Evolutionary conservation across 371 early-diverging fungal genomes (phyloP).

Genomic region (Mucor saturninus): DNA sequence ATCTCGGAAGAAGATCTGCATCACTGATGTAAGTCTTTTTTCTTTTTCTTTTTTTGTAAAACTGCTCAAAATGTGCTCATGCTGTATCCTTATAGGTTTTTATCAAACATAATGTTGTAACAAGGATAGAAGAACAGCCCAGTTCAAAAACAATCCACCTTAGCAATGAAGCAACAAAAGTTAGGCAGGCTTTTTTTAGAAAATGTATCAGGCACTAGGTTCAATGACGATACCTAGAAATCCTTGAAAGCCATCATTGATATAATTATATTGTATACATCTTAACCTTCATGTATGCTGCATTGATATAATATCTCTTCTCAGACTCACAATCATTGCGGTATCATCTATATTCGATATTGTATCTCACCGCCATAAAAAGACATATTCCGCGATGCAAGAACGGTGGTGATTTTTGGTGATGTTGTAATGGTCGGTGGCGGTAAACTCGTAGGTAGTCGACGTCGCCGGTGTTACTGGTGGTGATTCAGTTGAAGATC

Average conservation of each 20-base stretch:
- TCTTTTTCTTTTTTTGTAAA: neutral
- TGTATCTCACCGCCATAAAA: no score
- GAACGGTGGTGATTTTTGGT: no score
- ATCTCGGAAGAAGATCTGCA: neutral
- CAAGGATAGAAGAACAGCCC: conserved; percentile 6
- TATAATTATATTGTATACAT: neutral
- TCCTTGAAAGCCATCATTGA: conserved; percentile 4
- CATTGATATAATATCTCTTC: conserved; percentile 2
- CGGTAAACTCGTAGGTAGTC: no score
- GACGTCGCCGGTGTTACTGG: no score
- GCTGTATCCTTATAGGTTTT: conserved; percentile 1
- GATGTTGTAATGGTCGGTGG: no score
- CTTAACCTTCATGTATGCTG: neutral
- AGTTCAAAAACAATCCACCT: neutral
- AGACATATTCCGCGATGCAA: no score
- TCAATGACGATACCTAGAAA: neutral
- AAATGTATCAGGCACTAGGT: neutral
- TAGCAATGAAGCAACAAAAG: conserved; percentile 2
- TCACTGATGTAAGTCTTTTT: conserved; percentile 3
- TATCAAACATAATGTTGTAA: conserved; percentile 8
- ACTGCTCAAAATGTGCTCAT: neutral
- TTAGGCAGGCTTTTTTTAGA: conserved; percentile 2
- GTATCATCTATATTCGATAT: no score
- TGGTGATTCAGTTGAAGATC: no score
- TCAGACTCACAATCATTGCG: no score